Evolutionary conservation across 2,329 filamentous ascomycete genomes (phyloP).

Genomic region (Fusarium sp.): DNA sequence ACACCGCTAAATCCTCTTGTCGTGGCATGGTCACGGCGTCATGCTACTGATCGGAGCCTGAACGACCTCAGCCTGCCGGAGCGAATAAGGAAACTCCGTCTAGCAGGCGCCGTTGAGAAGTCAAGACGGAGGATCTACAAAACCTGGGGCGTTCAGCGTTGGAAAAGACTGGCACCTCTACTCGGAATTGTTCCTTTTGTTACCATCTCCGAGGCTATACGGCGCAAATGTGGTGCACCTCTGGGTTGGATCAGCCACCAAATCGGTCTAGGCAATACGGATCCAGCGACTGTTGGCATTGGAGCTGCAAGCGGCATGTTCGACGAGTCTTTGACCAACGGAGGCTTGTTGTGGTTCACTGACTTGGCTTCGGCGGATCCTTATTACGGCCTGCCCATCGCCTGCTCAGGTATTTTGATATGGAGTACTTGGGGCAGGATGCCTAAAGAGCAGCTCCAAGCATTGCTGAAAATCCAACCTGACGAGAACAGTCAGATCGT

Average conservation of each 20-base stretch:
- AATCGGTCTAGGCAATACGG: conserved; percentile 48
- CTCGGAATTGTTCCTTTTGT: conserved; percentile 64
- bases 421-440: conserved; percentile 50
- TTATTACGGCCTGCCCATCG: conserved; percentile 61
- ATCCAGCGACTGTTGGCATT: conserved; percentile 41
- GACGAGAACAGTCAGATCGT: conserved; percentile 30
- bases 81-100: conserved; percentile 44
- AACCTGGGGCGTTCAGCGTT: conserved; percentile 60
- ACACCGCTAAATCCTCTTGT: conserved; percentile 50
- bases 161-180: conserved; percentile 59
- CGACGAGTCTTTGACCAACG: conserved; percentile 60
- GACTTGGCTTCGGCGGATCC: conserved; percentile 67
- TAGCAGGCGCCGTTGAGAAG: conserved; percentile 46
- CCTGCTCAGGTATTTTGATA: conserved; percentile 51
- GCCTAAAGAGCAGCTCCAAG: conserved; percentile 47
- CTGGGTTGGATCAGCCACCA: conserved; percentile 50
- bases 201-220: conserved; percentile 63
- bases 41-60: conserved; percentile 26
- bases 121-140: conserved; percentile 54
- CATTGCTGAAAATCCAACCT: conserved; percentile 43
- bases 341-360: conserved; percentile 68
- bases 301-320: conserved; percentile 47
- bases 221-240: conserved; percentile 59
- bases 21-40: conserved; percentile 51
- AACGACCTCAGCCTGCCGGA: conserved; percentile 28